Evolutionary conservation across 164 flowering plant species (phyloP).

Genomic region (Cinnamomum micranthum): DNA sequence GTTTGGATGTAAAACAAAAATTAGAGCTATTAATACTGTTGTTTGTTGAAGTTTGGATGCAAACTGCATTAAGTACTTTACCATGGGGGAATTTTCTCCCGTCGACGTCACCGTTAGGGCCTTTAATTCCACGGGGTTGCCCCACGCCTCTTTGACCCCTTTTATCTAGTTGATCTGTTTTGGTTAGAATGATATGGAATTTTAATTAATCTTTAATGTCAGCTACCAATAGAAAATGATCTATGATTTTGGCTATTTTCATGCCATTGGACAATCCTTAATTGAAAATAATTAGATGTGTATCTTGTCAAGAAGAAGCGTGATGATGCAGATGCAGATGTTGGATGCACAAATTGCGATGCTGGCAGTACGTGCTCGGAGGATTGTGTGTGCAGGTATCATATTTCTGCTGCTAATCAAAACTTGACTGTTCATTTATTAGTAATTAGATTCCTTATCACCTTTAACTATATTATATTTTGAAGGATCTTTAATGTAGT

Average conservation of each 20-base stretch:
- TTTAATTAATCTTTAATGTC: not conserved
- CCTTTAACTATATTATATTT: too few species aligned
- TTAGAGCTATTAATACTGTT: too few species aligned
- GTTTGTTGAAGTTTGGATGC: too few species aligned
- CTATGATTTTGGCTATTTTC: not conserved
- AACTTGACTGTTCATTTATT: not conserved
- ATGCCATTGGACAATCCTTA: conserved; percentile 27
- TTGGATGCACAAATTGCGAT: conserved; percentile 74
- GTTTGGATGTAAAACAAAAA: too few species aligned
- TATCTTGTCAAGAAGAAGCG: conserved; percentile 91
- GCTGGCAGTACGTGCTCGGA: conserved; percentile 47
- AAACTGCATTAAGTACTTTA: too few species aligned
- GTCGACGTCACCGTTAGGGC: too few species aligned
- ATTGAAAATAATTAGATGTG: conserved; percentile 45
- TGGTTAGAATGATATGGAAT: not conserved
- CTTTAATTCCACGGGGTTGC: too few species aligned
- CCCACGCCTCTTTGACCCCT: too few species aligned
- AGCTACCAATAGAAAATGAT: not conserved
- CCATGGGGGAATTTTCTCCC: too few species aligned
- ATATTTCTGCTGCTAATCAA: not conserved
- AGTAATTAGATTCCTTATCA: too few species aligned
- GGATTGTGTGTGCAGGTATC: conserved; percentile 91
- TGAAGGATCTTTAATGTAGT: too few species aligned
- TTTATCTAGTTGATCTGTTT: not conserved
- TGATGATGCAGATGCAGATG: conserved; percentile 44